Percentiles rank a stretch among this genome's conserved stretches.
Evolutionary conservation across 2,329 filamentous ascomycete genomes (phyloP).

Genomic region (Trichoderma simmonsii): DNA sequence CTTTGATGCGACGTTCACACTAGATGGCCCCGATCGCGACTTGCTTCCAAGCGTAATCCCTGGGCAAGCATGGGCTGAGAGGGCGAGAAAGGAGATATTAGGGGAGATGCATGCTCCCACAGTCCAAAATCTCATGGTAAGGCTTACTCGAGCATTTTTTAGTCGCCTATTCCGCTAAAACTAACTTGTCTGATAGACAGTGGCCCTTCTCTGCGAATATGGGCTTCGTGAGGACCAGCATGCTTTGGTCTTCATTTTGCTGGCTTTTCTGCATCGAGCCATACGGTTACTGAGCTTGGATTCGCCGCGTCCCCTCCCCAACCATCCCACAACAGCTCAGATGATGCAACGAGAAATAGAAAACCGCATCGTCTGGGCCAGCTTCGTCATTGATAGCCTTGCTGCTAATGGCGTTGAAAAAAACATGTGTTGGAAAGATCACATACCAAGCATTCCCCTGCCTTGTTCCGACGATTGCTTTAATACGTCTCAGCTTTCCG

Average conservation of each 20-base stretch:
- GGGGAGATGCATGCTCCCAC: constrained; percentile 22
- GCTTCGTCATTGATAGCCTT: constrained; percentile 25
- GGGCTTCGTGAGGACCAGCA: constrained; percentile 24
- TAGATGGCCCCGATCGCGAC: neutral
- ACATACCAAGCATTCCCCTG: constrained; percentile 24
- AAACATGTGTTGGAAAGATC: constrained; percentile 25
- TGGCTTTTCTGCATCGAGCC: constrained; percentile 24
- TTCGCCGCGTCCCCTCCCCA: constrained; percentile 15
- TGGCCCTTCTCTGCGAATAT: constrained; percentile 26
- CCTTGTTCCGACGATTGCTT: constrained; percentile 23
- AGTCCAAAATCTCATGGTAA: constrained; percentile 26
- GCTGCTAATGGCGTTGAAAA: constrained; percentile 23
- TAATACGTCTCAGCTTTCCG: constrained; percentile 9
- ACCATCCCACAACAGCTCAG: constrained; percentile 7
- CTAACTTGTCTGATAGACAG: constrained; percentile 16
- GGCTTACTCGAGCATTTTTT: neutral
- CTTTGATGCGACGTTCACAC: constrained; percentile 17
- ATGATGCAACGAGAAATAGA: constrained; percentile 23
- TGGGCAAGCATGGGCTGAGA: constrained; percentile 24
- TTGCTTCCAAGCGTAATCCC: constrained; percentile 15
- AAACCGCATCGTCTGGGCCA: constrained; percentile 26
- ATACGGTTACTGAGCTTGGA: constrained; percentile 24
- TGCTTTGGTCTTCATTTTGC: constrained; percentile 25
- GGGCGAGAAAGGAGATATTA: constrained; percentile 22
- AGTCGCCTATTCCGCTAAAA: neutral